A percentile compares a stretch with the other conserved stretches of the same genome.
These are phyloP conservation scores for Zymoseptoria ardabiliae DNA, from an alignment of 2,329 filamentous ascomycete genomes.

Conservation along the genomic window DNA sequence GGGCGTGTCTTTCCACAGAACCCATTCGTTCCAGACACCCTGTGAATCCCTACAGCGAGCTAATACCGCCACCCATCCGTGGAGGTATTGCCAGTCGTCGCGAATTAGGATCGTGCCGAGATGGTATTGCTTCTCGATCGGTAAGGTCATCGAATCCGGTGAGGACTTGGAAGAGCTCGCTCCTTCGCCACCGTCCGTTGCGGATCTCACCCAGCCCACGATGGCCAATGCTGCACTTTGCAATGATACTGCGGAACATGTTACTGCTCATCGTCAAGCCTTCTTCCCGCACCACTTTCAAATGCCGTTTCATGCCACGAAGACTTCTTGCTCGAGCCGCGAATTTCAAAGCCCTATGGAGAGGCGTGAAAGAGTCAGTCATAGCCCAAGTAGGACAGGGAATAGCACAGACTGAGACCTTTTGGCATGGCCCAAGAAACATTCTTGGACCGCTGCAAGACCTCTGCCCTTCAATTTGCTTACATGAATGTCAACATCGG, in stretches of 20 bases:
- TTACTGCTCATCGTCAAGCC: conserved; percentile 18
- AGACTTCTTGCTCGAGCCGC: conserved; percentile 27
- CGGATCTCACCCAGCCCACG: conserved; percentile 32
- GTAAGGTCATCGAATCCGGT: conserved; percentile 28
- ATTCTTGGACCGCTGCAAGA: too few relatives aligned
- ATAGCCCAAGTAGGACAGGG: too few relatives aligned
- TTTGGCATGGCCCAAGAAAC: too few relatives aligned
- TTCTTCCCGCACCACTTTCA: conserved; percentile 17
- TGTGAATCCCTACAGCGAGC: conserved; percentile 25
- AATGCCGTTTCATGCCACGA: conserved; percentile 27
- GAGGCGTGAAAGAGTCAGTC: too few relatives aligned
- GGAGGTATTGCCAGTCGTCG: conserved; percentile 27
- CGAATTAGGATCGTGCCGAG: conserved; percentile 27
- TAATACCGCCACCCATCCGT: conserved; percentile 30
- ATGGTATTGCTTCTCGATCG: conserved; percentile 26
- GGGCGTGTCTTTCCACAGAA: conserved; percentile 23
- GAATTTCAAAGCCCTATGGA: conserved; percentile 24
- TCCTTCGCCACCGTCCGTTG: conserved; percentile 30
- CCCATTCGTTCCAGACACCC: conserved; percentile 30
- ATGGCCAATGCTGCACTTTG: conserved; percentile 32
- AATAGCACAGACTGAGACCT: too few relatives aligned
- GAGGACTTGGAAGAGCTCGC: conserved; percentile 30
- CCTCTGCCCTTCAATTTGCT: too few relatives aligned
- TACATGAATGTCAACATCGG: conserved; percentile 17
- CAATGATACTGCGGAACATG: conserved; percentile 29